Evolutionary conservation across 371 early-diverging fungal species (phyloP).

Genomic region (Actinomucor elegans): DNA sequence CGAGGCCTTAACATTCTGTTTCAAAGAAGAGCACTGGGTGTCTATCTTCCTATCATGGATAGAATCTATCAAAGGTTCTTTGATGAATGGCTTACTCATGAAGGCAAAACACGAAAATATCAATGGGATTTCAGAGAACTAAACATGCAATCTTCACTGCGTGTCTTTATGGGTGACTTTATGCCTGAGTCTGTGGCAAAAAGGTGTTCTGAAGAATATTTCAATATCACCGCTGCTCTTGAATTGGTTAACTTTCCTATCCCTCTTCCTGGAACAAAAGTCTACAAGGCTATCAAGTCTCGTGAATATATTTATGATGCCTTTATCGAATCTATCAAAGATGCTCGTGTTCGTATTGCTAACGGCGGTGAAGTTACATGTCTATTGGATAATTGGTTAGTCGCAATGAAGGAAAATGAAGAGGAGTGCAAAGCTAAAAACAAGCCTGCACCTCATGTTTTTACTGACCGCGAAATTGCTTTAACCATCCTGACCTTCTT

Average conservation of each 20-base stretch:
- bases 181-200: constrained; percentile 26
- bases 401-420: constrained; percentile 41
- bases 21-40: constrained; percentile 22
- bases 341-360: constrained; percentile 43
- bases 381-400: constrained; percentile 54
- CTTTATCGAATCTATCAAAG: constrained; percentile 45
- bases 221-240: constrained; percentile 53
- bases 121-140: constrained; percentile 27
- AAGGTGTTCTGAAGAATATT: constrained; percentile 31
- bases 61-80: constrained; percentile 18
- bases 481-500: constrained; percentile 51
- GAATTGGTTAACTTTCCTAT: constrained; percentile 60
- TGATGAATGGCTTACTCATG: constrained; percentile 21
- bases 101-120: constrained; percentile 15
- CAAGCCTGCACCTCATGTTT: constrained; percentile 45
- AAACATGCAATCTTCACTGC: constrained; percentile 27
- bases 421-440: constrained; percentile 30
- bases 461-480: constrained; percentile 48
- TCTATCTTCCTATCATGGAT: constrained; percentile 21
- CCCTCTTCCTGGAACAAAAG: constrained; percentile 56
- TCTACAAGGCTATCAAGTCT: constrained; percentile 53
- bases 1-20: constrained; percentile 27
- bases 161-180: constrained; percentile 33
- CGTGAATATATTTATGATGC: constrained; percentile 53
- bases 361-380: constrained; percentile 34